Evolutionary conservation across 768 basidiomycete genomes (phyloP), one percentile per base, ranked within the genome.

Genomic region (Grammothele lineata): DNA sequence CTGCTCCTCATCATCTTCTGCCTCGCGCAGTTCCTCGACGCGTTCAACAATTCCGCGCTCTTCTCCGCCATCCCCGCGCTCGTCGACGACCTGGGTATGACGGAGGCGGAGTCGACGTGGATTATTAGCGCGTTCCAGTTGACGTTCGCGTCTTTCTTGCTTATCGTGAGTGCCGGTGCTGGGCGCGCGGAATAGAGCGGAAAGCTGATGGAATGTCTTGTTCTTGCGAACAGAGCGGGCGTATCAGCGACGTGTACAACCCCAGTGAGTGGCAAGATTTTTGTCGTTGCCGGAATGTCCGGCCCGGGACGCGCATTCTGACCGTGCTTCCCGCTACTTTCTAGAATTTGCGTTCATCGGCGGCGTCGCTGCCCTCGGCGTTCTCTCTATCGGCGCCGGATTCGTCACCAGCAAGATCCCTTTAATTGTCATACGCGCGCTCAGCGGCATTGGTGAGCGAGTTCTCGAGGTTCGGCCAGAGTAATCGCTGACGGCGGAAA

Each of bases 21-120:
- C 40, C 58, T 64, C 26, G 66, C 66, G 6, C 67, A 69, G 50
- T 69, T 69, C 53, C 59, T 68, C 37, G 69, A 70, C 42, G 57
- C 64, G 18, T 60, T 67, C 58, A 67, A 66, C 57, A 63, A 62
- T 56, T 68, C 63, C 3, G 57, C 66, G 9, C 58, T 66, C n/a
- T 64, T 63, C 57, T 61, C 63, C 7, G 63, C 65, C 41, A 61
- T 66, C 38, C 65, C 65, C 24, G 40, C 57, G 26, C 57, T 66
- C 35, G 53, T 56, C 35, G 40, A 22, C 22, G 45, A 55, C 15
- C 55, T 66, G 21, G 44, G 55, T 36, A 60, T 66, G 48, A 53
- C 53, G 19, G 38, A 54, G 48, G 45, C 55, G 43, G 53, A 65
- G 42, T 55, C 60, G 37, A 62, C 62, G 8, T 68, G 66, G 66